These are phyloP conservation scores for Forsythia suspensa DNA, from an alignment of 257 asterid species.

Conservation along the genomic window DNA sequence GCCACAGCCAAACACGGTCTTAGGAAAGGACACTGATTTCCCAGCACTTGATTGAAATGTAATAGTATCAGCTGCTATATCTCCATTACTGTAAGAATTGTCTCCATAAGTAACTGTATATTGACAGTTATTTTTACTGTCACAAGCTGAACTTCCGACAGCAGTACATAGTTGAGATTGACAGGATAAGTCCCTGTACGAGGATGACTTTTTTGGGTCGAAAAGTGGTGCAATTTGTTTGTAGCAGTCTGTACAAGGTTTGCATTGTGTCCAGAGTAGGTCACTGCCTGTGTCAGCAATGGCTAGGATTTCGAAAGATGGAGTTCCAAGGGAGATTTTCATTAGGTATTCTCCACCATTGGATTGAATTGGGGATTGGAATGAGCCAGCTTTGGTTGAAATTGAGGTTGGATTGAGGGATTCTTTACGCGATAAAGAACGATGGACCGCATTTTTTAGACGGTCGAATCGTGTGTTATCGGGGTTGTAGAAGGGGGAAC, in stretches of 20 bases:
- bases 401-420: not conserved
- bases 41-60: slow-evolving; percentile 28
- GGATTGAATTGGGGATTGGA: slow-evolving; percentile 22
- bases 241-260: slow-evolving; percentile 50
- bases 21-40: slow-evolving; percentile 21
- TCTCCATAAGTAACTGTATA: slow-evolving; percentile 43
- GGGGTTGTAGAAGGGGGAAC: slow-evolving; percentile 39
- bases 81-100: slow-evolving; percentile 34
- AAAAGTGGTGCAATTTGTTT: slow-evolving; percentile 47
- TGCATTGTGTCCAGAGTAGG: slow-evolving; percentile 61
- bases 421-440: slow-evolving; percentile 44
- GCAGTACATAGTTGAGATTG: slow-evolving; percentile 24
- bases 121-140: slow-evolving; percentile 15
- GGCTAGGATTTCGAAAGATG: slow-evolving; percentile 41
- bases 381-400: not conserved
- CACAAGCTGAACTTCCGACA: slow-evolving; percentile 16
- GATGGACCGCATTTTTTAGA: slow-evolving; percentile 20
- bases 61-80: slow-evolving; percentile 47
- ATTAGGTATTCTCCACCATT: slow-evolving; percentile 47
- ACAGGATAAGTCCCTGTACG: slow-evolving; percentile 35
- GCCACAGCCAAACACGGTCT: slow-evolving; percentile 59
- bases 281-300: slow-evolving; percentile 72
- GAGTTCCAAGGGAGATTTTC: slow-evolving; percentile 48
- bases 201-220: slow-evolving; percentile 27
- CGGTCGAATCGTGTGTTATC: slow-evolving; percentile 30